phyloP scores from a whole-genome alignment of 352 stramenopile species.

The Pythium sukuiense region DNA sequence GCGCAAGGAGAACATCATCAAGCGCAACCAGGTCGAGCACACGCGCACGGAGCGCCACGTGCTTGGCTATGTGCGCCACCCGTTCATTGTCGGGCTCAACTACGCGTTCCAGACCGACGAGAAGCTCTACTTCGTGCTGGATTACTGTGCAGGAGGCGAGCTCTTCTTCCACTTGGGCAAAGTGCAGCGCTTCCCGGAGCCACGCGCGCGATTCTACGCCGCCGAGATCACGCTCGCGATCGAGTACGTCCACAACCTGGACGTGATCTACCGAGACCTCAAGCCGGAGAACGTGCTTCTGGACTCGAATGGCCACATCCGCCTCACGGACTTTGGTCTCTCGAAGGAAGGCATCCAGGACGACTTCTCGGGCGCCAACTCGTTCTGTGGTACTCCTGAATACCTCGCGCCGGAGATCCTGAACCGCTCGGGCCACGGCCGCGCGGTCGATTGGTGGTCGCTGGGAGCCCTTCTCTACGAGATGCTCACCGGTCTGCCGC shows the following conservation, averaged over 20 bases:
- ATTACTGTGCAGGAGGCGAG: slow-evolving; percentile 97
- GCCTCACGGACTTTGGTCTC: slow-evolving; percentile 98
- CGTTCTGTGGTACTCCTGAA: slow-evolving; percentile 97
- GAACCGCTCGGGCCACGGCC: slow-evolving; percentile 94
- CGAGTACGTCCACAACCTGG: slow-evolving; percentile 92
- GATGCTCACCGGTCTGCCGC: slow-evolving; percentile 76
- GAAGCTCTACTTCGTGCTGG: slow-evolving; percentile 98
- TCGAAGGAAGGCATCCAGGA: slow-evolving; percentile 87
- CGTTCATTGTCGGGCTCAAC: slow-evolving; percentile 96
- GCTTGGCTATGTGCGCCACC: slow-evolving; percentile 96
- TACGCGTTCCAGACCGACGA: slow-evolving; percentile 96
- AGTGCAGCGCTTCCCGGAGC: slow-evolving; percentile 94
- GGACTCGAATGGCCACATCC: slow-evolving; percentile 95
- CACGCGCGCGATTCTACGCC: slow-evolving; percentile 95
- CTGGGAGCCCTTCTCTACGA: slow-evolving; percentile 89
- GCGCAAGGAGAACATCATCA: slow-evolving; percentile 98
- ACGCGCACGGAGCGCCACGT: slow-evolving; percentile 98
- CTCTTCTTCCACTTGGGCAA: slow-evolving; percentile 93
- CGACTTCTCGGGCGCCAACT: slow-evolving; percentile 95
- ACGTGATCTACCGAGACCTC: slow-evolving; percentile 97
- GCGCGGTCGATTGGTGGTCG: slow-evolving; percentile 98
- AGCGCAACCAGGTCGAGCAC: slow-evolving; percentile 98
- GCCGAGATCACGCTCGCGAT: slow-evolving; percentile 97
- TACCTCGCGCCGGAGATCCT: slow-evolving; percentile 99
- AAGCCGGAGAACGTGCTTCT: slow-evolving; percentile 99